Evolutionary conservation across 345 rosid genomes (phyloP).

Genomic region (Rhizophora mangle): DNA sequence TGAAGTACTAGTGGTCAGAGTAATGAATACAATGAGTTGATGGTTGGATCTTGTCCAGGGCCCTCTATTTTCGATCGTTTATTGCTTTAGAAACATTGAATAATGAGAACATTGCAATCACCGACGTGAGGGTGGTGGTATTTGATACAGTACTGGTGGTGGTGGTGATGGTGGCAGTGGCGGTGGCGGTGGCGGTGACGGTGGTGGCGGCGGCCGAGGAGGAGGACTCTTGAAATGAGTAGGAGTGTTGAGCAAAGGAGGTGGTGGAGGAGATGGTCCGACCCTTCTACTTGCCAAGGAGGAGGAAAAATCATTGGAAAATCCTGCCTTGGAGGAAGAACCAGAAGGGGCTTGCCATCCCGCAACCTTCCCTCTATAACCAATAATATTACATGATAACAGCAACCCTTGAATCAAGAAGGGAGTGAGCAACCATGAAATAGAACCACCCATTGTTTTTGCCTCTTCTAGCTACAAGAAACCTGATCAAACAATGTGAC

Average conservation of each 20-base stretch:
- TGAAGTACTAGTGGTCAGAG: too few species aligned
- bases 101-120: too few species aligned
- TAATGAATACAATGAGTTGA: too few species aligned
- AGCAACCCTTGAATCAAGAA: conserved; percentile 5
- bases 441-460: neutral
- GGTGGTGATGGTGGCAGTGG: too few species aligned
- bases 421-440: conserved; percentile 3
- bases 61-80: too few species aligned
- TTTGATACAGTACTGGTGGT: too few species aligned
- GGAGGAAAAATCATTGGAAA: neutral
- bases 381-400: neutral
- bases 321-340: too few species aligned
- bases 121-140: too few species aligned
- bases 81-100: too few species aligned
- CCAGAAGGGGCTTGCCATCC: neutral
- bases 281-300: neutral
- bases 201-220: neutral
- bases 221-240: neutral
- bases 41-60: too few species aligned
- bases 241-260: conserved; percentile 2
- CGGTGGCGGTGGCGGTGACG: neutral
- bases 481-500: too few species aligned
- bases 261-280: neutral
- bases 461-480: neutral
- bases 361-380: neutral